Evolutionary conservation across 305 asterid genomes (phyloP).

Genomic region (Fraxinus baroniana): DNA sequence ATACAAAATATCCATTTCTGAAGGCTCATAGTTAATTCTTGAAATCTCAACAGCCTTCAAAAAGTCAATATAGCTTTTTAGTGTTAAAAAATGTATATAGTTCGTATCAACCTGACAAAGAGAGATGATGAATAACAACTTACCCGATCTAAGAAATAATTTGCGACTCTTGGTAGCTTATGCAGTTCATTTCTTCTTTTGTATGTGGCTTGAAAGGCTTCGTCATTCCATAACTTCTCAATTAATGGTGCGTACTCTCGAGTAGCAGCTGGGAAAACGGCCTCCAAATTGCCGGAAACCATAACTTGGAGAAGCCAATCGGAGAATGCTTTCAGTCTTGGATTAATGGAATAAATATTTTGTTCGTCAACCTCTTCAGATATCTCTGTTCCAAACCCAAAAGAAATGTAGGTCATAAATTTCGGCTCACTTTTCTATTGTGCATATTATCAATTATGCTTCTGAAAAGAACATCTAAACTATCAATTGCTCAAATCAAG

Average conservation of each 20-base stretch:
- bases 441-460: neutral
- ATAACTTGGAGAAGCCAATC: constrained; percentile 69
- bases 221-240: constrained; percentile 67
- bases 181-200: constrained; percentile 63
- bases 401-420: no score
- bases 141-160: constrained; percentile 78
- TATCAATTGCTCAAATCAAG: neutral
- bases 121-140: constrained; percentile 8
- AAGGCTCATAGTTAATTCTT: constrained; percentile 69
- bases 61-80: constrained; percentile 17
- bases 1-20: constrained; percentile 75
- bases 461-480: neutral
- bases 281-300: constrained; percentile 73
- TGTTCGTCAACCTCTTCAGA: constrained; percentile 42
- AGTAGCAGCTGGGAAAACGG: constrained; percentile 83
- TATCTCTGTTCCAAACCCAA: constrained; percentile 32
- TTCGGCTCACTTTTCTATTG: no score
- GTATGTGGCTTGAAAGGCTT: constrained; percentile 77
- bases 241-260: constrained; percentile 68
- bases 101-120: neutral
- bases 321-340: constrained; percentile 61
- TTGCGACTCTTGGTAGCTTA: constrained; percentile 70
- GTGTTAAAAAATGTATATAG: constrained; percentile 2
- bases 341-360: constrained; percentile 52
- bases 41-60: constrained; percentile 77